Percentiles rank a stretch among this genome's conserved stretches.
Evolutionary conservation across 495 filamentous ascomycete genomes (phyloP).

Genomic region (Aspergillus homomorphus): DNA sequence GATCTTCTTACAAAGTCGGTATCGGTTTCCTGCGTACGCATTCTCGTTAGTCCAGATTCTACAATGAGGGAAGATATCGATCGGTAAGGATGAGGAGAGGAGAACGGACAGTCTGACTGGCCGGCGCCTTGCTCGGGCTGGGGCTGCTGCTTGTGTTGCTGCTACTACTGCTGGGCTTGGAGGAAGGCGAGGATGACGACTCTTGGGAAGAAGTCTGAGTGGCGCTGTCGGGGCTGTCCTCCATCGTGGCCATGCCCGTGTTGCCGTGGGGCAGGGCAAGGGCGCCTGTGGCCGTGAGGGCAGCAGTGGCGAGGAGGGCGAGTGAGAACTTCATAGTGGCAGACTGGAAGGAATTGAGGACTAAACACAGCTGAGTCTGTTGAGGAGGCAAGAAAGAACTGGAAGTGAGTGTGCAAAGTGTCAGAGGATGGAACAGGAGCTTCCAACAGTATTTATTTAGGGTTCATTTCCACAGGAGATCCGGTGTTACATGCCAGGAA

Average conservation of each 20-base stretch:
- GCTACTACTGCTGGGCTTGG: not conserved
- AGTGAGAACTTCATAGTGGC: slow-evolving; percentile 16
- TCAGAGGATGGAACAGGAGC: too few species aligned
- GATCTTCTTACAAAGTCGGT: too few species aligned
- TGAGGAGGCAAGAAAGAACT: not conserved
- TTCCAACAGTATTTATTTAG: too few species aligned
- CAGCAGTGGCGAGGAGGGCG: slow-evolving; percentile 2
- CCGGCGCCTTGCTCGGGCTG: not conserved
- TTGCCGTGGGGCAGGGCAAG: not conserved
- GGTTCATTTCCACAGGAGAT: too few species aligned
- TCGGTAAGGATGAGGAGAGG: too few species aligned
- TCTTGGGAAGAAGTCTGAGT: not conserved
- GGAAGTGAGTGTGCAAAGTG: too few species aligned
- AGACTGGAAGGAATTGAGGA: not conserved
- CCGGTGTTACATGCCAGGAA: too few species aligned
- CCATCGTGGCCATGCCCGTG: not conserved
- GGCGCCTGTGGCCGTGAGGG: slow-evolving; percentile 7
- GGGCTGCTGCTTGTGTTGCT: not conserved
- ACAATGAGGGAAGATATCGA: not conserved
- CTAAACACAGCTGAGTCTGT: not conserved
- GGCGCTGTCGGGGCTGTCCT: not conserved
- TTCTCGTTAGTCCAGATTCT: too few species aligned
- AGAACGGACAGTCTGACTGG: not conserved
- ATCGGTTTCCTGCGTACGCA: too few species aligned
- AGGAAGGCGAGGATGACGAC: not conserved